phyloP scores from a whole-genome alignment of 768 basidiomycete genomes.

The Chlorophyllum brunneum region DNA sequence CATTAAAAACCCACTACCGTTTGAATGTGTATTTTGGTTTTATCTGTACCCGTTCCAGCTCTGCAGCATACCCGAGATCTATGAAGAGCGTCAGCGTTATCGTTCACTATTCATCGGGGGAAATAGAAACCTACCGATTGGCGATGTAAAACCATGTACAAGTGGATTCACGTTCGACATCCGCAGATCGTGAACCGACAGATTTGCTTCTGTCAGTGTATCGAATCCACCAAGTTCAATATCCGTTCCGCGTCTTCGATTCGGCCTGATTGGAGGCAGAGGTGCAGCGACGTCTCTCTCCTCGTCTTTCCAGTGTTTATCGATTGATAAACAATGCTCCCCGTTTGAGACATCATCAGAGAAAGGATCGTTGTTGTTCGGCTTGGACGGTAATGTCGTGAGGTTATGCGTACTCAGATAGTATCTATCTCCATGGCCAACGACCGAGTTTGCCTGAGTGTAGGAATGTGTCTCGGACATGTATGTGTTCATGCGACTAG shows the following conservation, averaged over 20 bases:
- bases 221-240: slow-evolving; percentile 33
- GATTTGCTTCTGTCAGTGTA: slow-evolving; percentile 37
- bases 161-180: slow-evolving; percentile 41
- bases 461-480: neutral
- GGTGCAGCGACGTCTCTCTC: slow-evolving; percentile 22
- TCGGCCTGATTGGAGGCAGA: slow-evolving; percentile 36
- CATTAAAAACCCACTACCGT: slow-evolving; percentile 4
- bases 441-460: neutral
- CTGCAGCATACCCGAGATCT: slow-evolving; percentile 25
- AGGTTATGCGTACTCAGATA: slow-evolving; percentile 23
- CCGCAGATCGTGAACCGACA: slow-evolving; percentile 38
- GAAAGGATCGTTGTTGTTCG: slow-evolving; percentile 19
- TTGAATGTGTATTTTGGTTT: slow-evolving; percentile 18
- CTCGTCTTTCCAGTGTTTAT: slow-evolving; percentile 25
- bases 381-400: slow-evolving; percentile 31
- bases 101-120: neutral
- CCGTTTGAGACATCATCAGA: slow-evolving; percentile 9
- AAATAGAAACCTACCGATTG: slow-evolving; percentile 49
- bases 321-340: neutral
- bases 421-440: slow-evolving; percentile 8
- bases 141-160: slow-evolving; percentile 65
- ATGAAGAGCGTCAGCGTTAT: slow-evolving; percentile 6
- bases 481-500: slow-evolving; percentile 16
- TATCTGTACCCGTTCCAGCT: slow-evolving; percentile 12
- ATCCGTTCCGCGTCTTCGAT: slow-evolving; percentile 37